A percentile compares a stretch with the other conserved stretches of the same genome.
Evolutionary conservation across 2,329 filamentous ascomycete genomes (phyloP).

Genomic region (Neonectria neomacrospora): DNA sequence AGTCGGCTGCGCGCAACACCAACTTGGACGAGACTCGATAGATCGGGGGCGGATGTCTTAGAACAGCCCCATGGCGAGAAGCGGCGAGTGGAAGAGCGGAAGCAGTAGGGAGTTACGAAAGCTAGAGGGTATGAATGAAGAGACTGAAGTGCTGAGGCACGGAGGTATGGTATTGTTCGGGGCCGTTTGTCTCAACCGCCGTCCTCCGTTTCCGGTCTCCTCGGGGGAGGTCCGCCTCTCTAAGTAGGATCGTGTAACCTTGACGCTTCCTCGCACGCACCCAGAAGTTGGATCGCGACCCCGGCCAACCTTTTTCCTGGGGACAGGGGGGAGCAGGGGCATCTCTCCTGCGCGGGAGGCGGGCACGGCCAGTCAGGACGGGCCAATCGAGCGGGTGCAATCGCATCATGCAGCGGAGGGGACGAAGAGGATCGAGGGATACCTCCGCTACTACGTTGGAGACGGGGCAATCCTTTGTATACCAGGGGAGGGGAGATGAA

Average conservation of each 20-base stretch:
- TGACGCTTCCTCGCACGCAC: too few relatives aligned
- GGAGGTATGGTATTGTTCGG: conserved; percentile 1
- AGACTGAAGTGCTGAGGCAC: not conserved
- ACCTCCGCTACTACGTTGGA: not conserved
- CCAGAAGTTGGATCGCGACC: not conserved
- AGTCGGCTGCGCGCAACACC: not conserved
- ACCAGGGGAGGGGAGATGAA: not conserved
- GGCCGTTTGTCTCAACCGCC: conserved; percentile 8
- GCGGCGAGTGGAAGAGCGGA: not conserved
- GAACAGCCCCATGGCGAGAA: not conserved
- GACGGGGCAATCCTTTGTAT: too few relatives aligned
- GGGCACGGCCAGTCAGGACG: too few relatives aligned
- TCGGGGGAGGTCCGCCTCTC: conserved; percentile 19
- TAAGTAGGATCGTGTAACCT: conserved; percentile 12
- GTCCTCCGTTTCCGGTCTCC: conserved; percentile 18
- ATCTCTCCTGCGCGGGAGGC: not conserved
- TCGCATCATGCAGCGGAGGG: too few relatives aligned
- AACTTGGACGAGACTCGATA: not conserved
- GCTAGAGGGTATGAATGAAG: not conserved
- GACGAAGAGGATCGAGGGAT: not conserved
- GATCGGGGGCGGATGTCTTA: not conserved
- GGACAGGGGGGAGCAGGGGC: not conserved
- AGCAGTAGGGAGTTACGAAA: not conserved
- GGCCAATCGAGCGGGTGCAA: not conserved
- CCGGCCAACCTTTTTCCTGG: not conserved